These are phyloP conservation scores for Talaromyces sp. DNA, from an alignment of 2,329 filamentous ascomycete genomes.

Conservation along the genomic window DNA sequence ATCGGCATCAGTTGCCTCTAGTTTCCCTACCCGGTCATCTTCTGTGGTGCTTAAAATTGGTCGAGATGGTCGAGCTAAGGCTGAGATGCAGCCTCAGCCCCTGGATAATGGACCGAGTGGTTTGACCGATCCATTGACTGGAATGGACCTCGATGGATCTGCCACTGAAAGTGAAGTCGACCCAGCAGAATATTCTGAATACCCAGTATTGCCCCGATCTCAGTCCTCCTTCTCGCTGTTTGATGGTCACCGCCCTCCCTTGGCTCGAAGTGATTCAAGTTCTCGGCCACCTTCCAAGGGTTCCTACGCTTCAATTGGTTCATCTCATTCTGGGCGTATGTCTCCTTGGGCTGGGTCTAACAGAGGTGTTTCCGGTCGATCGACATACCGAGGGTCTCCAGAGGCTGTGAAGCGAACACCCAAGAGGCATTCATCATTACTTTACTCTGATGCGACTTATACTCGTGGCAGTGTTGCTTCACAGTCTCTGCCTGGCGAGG, in stretches of 20 bases:
- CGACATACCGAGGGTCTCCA: slow-evolving; percentile 29
- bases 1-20: slow-evolving; percentile 34
- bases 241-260: slow-evolving; percentile 32
- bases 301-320: slow-evolving; percentile 46
- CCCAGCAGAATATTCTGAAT: slow-evolving; percentile 45
- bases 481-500: slow-evolving; percentile 28
- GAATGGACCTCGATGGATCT: slow-evolving; percentile 47
- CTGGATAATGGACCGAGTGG: slow-evolving; percentile 35
- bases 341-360: slow-evolving; percentile 46
- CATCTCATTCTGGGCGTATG: slow-evolving; percentile 43
- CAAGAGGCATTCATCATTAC: slow-evolving; percentile 34
- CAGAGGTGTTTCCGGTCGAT: slow-evolving; percentile 28
- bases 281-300: slow-evolving; percentile 48
- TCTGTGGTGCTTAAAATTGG: slow-evolving; percentile 53
- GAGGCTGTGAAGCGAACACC: slow-evolving; percentile 36
- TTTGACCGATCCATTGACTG: slow-evolving; percentile 38
- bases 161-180: slow-evolving; percentile 47
- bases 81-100: slow-evolving; percentile 46
- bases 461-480: slow-evolving; percentile 33
- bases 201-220: slow-evolving; percentile 39
- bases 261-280: slow-evolving; percentile 38
- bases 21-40: slow-evolving; percentile 39
- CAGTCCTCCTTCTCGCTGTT: slow-evolving; percentile 45
- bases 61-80: slow-evolving; percentile 51
- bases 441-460: slow-evolving; percentile 37